Evolutionary conservation across 2,329 filamentous ascomycete genomes (phyloP).

Genomic region (Fusarium albidum): DNA sequence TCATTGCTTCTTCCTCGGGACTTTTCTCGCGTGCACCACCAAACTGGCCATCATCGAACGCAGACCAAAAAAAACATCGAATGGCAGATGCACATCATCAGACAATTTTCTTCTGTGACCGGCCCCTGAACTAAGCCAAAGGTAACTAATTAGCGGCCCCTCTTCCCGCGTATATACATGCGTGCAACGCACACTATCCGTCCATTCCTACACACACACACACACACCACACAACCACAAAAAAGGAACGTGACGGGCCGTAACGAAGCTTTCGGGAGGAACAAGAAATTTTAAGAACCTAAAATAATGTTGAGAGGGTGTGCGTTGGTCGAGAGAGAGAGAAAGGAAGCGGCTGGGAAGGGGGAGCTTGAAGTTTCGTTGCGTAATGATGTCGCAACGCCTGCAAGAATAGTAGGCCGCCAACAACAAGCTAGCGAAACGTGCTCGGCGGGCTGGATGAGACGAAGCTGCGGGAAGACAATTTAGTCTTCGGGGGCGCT

Average conservation of each 20-base stretch:
- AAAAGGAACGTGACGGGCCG: slow-evolving; percentile 22
- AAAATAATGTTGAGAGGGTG: slow-evolving; percentile 1
- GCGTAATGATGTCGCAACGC: slow-evolving; percentile 34
- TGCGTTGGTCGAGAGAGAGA: not conserved
- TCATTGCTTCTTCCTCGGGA: slow-evolving; percentile 26
- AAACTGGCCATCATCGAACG: slow-evolving; percentile 22
- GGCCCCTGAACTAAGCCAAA: slow-evolving; percentile 18
- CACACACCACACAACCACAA: too few relatives aligned
- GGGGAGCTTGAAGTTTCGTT: slow-evolving; percentile 19
- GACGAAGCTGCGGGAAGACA: slow-evolving; percentile 12
- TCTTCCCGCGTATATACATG: slow-evolving; percentile 27
- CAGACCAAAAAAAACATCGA: not conserved
- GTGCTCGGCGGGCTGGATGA: slow-evolving; percentile 40
- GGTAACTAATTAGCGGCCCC: too few relatives aligned
- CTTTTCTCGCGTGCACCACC: slow-evolving; percentile 23
- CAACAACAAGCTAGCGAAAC: slow-evolving; percentile 33
- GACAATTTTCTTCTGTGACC: slow-evolving; percentile 8
- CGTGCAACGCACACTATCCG: too few relatives aligned
- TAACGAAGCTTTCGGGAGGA: slow-evolving; percentile 32
- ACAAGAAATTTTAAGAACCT: slow-evolving; percentile 4
- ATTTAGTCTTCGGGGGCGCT: slow-evolving; percentile 5
- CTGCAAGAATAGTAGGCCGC: slow-evolving; percentile 24
- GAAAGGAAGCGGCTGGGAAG: not conserved
- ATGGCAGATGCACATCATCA: slow-evolving; percentile 30
- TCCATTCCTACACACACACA: slow-evolving; percentile 19